Percentiles rank a stretch among this genome's conserved stretches.
phyloP scores from a whole-genome alignment of 768 basidiomycete genomes.

The Mycena capillaripes region DNA sequence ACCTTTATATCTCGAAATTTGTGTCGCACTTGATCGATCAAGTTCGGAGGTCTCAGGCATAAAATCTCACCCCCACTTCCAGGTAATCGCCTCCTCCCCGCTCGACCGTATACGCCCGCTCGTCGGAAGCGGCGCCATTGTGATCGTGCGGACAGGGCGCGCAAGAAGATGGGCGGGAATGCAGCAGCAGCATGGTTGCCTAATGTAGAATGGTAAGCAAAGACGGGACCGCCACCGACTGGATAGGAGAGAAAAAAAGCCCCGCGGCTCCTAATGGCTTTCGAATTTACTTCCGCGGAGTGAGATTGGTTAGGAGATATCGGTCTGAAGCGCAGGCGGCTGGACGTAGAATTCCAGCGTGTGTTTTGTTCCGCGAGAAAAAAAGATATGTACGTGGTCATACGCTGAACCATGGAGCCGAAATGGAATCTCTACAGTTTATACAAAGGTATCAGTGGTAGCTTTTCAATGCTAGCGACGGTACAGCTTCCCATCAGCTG shows the following conservation, averaged over 20 bases:
- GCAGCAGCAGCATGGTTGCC: too few species aligned
- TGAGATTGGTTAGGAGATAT: background rate
- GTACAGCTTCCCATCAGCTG: too few species aligned
- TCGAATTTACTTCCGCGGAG: constrained; percentile 1
- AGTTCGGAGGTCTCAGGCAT: constrained; percentile 16
- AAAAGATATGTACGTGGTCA: too few species aligned
- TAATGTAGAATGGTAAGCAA: background rate
- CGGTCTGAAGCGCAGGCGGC: too few species aligned
- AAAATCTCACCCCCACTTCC: background rate
- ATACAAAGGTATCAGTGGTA: too few species aligned
- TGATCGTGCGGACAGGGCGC: background rate
- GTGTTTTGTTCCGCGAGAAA: too few species aligned
- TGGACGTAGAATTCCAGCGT: too few species aligned
- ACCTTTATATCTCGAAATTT: constrained; percentile 22
- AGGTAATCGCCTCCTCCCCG: background rate
- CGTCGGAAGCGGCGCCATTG: background rate
- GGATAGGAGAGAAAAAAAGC: constrained; percentile 8
- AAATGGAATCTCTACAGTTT: too few species aligned
- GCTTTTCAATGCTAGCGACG: too few species aligned
- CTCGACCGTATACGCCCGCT: background rate
- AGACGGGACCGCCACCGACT: background rate
- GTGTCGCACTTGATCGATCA: constrained; percentile 6
- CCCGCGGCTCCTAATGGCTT: constrained; percentile 20
- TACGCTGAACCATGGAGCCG: too few species aligned
- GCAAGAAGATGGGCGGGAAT: background rate